These are phyloP conservation scores for Camellia japonica DNA, from an alignment of 148 eudicot genomes.

Conservation along the genomic window DNA sequence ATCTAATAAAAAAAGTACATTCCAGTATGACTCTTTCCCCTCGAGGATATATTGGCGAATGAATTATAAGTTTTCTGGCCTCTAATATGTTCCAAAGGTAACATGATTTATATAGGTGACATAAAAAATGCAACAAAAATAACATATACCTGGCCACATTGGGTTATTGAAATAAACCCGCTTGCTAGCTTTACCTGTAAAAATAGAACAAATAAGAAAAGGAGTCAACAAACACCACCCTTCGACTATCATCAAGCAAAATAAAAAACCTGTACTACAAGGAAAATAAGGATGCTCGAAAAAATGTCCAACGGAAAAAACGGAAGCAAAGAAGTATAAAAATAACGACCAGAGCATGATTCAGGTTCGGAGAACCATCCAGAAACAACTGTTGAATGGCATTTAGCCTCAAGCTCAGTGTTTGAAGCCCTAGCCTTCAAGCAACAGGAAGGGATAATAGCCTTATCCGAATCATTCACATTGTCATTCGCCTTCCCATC, in stretches of 20 bases:
- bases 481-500: constrained; percentile 67
- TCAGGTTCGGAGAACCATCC: constrained; percentile 33
- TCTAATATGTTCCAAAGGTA: background rate
- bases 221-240: constrained; percentile 7
- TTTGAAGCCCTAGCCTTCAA: constrained; percentile 54
- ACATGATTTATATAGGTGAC: background rate
- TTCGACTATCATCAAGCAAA: background rate
- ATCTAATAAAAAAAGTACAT: background rate
- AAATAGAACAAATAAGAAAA: constrained; percentile 1
- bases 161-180: constrained; percentile 82
- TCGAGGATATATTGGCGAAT: background rate
- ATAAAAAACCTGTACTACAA: background rate
- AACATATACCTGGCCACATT: constrained; percentile 94
- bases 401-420: too few species aligned
- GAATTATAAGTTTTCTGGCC: background rate
- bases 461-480: constrained; percentile 32
- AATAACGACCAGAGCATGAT: constrained; percentile 53
- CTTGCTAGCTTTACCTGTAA: constrained; percentile 49
- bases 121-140: constrained; percentile 3
- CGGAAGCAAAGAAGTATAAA: background rate
- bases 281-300: background rate
- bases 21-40: background rate
- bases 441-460: constrained; percentile 72
- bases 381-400: too few species aligned
- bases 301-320: background rate